phyloP scores from a whole-genome alignment of 2,329 filamentous ascomycete genomes.

The Botrytis aclada region DNA sequence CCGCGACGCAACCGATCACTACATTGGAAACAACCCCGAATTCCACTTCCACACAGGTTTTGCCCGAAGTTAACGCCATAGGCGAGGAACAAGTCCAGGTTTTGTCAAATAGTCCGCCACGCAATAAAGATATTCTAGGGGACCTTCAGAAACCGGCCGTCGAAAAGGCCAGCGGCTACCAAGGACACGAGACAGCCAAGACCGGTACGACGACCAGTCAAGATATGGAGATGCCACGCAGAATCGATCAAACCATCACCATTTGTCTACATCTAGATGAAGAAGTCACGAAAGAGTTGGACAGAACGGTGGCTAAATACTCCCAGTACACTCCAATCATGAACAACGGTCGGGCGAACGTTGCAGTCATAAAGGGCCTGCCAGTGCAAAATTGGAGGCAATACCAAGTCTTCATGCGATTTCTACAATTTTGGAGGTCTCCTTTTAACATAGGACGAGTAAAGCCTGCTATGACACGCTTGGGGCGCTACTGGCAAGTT shows the following conservation, averaged over 20 bases:
- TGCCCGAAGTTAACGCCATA: neutral
- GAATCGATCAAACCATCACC: neutral
- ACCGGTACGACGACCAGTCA: neutral
- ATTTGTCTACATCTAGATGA: constrained; percentile 5
- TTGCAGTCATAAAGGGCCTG: constrained; percentile 4
- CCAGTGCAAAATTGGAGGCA: constrained; percentile 16
- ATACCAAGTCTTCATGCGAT: constrained; percentile 11
- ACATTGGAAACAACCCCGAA: neutral
- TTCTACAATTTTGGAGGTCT: neutral
- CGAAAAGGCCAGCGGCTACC: neutral
- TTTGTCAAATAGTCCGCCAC: neutral
- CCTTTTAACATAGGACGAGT: neutral
- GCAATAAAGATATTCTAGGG: neutral
- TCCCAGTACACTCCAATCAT: neutral
- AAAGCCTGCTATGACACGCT: neutral
- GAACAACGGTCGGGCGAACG: constrained; percentile 2
- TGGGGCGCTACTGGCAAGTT: neutral
- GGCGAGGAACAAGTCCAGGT: neutral
- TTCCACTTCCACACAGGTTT: neutral
- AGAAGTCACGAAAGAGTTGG: neutral
- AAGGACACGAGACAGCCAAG: neutral
- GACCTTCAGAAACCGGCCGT: neutral
- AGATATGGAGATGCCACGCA: neutral
- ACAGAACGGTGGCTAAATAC: neutral
- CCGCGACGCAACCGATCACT: neutral